A percentile compares a stretch with the other conserved stretches of the same genome.
These are phyloP conservation scores for Penstemon newberryi DNA, from an alignment of 257 asterid genomes.

Conservation along the genomic window DNA sequence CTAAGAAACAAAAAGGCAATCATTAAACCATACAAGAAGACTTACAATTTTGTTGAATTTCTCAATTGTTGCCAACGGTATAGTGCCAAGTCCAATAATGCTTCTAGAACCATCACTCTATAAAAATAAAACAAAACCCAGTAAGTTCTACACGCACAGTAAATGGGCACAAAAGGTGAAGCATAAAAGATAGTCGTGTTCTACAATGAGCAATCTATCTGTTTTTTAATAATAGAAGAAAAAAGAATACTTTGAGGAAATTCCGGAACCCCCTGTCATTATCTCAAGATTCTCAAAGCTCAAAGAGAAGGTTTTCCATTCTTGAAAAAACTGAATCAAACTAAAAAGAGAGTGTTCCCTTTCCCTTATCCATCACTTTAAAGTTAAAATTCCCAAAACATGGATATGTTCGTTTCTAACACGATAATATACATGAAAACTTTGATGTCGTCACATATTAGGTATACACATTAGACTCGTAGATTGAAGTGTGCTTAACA, in stretches of 20 bases:
- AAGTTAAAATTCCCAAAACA: background rate
- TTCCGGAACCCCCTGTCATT: slow-evolving; percentile 9
- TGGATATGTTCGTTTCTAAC: background rate
- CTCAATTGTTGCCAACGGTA: slow-evolving; percentile 87
- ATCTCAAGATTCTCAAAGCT: slow-evolving; percentile 12
- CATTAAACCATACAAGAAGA: slow-evolving; percentile 21
- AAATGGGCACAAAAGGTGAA: background rate
- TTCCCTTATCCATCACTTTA: background rate
- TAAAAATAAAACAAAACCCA: slow-evolving; percentile 27
- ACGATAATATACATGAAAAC: background rate
- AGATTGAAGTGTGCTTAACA: background rate
- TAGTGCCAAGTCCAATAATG: slow-evolving; percentile 80
- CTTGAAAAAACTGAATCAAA: background rate
- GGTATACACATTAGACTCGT: background rate
- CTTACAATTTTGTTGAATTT: slow-evolving; percentile 89
- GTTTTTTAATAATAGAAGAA: slow-evolving; percentile 7
- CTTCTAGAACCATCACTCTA: slow-evolving; percentile 94
- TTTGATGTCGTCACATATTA: background rate
- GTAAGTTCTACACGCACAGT: background rate
- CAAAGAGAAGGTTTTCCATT: background rate
- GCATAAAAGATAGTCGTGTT: background rate
- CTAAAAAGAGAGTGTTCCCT: background rate
- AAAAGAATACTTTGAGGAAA: slow-evolving; percentile 1
- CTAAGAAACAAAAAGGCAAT: slow-evolving; percentile 7
- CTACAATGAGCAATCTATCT: slow-evolving; percentile 5